Evolutionary conservation across 805 yeast genomes (phyloP).

Genomic region (Suhomyces sp.): DNA sequence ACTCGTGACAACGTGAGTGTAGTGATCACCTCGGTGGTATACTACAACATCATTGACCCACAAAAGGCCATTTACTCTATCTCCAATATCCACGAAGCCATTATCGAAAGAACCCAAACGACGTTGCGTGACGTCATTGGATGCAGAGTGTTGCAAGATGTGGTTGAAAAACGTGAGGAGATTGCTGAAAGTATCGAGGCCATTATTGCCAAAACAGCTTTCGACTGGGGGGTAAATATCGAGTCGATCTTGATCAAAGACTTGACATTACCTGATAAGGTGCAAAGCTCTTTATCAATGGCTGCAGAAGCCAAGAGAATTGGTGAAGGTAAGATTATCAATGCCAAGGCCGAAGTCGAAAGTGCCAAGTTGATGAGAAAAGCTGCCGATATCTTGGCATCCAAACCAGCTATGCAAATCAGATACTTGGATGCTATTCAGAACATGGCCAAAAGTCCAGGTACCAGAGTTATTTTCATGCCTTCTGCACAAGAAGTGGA

Average conservation of each 20-base stretch:
- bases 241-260: slow-evolving; percentile 70
- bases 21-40: slow-evolving; percentile 61
- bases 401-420: slow-evolving; percentile 76
- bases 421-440: slow-evolving; percentile 79
- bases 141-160: slow-evolving; percentile 62
- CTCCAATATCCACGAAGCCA: slow-evolving; percentile 50
- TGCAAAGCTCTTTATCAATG: slow-evolving; percentile 61
- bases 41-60: slow-evolving; percentile 65
- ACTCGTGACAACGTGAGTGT: slow-evolving; percentile 70
- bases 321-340: slow-evolving; percentile 73
- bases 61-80: slow-evolving; percentile 63
- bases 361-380: slow-evolving; percentile 73
- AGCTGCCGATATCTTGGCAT: slow-evolving; percentile 72
- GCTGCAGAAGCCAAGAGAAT: slow-evolving; percentile 75
- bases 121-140: slow-evolving; percentile 73
- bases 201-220: slow-evolving; percentile 59
- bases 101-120: slow-evolving; percentile 67
- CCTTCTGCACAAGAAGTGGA: slow-evolving; percentile 50
- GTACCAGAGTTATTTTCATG: slow-evolving; percentile 72
- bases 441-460: slow-evolving; percentile 59
- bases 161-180: slow-evolving; percentile 70
- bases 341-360: slow-evolving; percentile 74
- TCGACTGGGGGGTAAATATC: slow-evolving; percentile 67
- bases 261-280: slow-evolving; percentile 50
- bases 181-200: slow-evolving; percentile 62